A percentile compares a stretch with the other conserved stretches of the same genome.
Evolutionary conservation across 495 filamentous ascomycete genomes (phyloP).

Genomic region (Halenospora varia): DNA sequence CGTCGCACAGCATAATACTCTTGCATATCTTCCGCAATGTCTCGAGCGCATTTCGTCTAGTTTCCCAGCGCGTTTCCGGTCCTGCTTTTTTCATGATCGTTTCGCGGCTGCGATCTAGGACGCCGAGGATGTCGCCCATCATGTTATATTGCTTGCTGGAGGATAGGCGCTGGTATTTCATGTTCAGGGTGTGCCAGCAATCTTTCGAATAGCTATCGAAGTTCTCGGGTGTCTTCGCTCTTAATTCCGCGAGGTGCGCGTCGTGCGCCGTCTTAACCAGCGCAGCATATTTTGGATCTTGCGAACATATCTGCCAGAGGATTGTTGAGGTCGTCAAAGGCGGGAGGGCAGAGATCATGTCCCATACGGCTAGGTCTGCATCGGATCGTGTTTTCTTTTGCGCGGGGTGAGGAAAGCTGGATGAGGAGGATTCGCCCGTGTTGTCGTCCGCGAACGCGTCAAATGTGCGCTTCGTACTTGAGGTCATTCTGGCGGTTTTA

Average conservation of each 20-base stretch:
- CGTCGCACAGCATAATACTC: slow-evolving; percentile 11
- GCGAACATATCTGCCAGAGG: neutral
- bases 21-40: slow-evolving; percentile 13
- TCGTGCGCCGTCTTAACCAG: neutral
- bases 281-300: neutral
- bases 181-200: slow-evolving; percentile 14
- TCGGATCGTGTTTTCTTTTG: neutral
- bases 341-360: neutral
- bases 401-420: too few species aligned
- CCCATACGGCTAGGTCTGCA: neutral
- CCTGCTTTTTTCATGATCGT: slow-evolving; percentile 7
- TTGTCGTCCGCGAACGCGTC: too few species aligned
- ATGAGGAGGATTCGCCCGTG: too few species aligned
- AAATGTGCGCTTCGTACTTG: too few species aligned
- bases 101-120: neutral
- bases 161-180: slow-evolving; percentile 1
- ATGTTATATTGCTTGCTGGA: slow-evolving; percentile 3
- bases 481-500: too few species aligned
- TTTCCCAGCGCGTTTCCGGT: slow-evolving; percentile 10
- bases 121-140: slow-evolving; percentile 3
- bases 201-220: slow-evolving; percentile 10
- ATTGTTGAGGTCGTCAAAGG: neutral
- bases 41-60: slow-evolving; percentile 15
- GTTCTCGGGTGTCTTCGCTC: neutral
- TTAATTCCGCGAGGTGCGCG: slow-evolving; percentile 1